Evolutionary conservation across 106 monocot species (phyloP), one percentile per base, ranked within the genome.

Genomic region (Dioscorea dumetorum): DNA sequence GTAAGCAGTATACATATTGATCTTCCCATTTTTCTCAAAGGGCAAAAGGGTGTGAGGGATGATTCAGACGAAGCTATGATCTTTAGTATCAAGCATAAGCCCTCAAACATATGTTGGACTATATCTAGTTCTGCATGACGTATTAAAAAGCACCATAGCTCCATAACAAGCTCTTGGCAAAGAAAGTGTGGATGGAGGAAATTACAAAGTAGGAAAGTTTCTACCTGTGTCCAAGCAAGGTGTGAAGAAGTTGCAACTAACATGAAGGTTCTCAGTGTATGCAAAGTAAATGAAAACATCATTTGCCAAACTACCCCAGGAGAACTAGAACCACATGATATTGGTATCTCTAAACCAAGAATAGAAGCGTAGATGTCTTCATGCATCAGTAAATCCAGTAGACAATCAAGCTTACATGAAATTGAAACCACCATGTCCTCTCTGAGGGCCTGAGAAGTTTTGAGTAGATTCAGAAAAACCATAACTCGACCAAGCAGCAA

Each of bases 141-240:
- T 32, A 87, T 73, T 50, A 93, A 32, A 66, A 99, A 99, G 56
- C 80, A 81, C 80, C 80, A 87, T 13, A 99, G 70, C 61, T 99
- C 87, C 54, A 76, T 73, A 20, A 81, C 68, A 77, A 99, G 81
- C 72, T 93, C 87, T 48, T 70, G 24, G 59, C 86, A 85, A 53
- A 99, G 70, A 70, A 78, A 74, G 74, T 99, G 99, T n/a, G 87
- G 80, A 71, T 93, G 87, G 66, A 93, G 78, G 59, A 99, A 67
- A 64, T 90, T 90, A 56, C 83, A 60, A 22, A 83, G 61, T 32
- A 99, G 67, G 58, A 93, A 87, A 49, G 28, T 57, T 67, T 99
- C 84, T 31, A 93, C 65, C 67, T 83, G 89, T 11, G 61, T 50
- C 83, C 81, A 92, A 49, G 74, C 71, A 63, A 59, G 33, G 67